Evolutionary conservation across 176 grass and related monocot genomes (phyloP).

Genomic region (Bromus sterilis): DNA sequence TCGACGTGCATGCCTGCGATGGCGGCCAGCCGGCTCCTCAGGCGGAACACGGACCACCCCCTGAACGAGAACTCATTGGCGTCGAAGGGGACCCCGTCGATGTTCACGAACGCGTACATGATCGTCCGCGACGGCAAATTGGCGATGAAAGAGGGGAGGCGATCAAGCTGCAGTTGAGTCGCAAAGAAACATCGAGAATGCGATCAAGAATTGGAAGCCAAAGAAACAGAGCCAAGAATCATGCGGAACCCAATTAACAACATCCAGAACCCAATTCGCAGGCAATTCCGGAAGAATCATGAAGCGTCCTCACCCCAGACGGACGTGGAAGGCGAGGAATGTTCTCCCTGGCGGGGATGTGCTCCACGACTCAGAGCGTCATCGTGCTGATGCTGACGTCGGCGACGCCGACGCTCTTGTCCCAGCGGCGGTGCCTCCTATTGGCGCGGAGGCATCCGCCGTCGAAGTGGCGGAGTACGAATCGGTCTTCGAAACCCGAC

Average conservation of each 20-base stretch:
- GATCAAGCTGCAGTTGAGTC: neutral
- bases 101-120: neutral
- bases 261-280: neutral
- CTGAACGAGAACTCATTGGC: neutral
- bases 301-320: neutral
- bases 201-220: neutral
- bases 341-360: neutral
- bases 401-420: neutral
- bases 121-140: neutral
- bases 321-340: neutral
- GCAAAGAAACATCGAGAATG: neutral
- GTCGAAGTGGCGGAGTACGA: neutral
- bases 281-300: neutral
- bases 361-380: neutral
- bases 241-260: neutral
- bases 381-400: neutral
- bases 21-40: neutral
- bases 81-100: neutral
- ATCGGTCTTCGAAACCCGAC: neutral
- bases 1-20: neutral
- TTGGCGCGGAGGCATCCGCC: neutral
- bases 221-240: neutral
- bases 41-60: neutral
- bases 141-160: neutral
- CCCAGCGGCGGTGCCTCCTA: neutral